Evolutionary conservation across 1,284 basidiomycete genomes (phyloP), one percentile per base, ranked within the genome.

Genomic region (Testicularia cyperi): DNA sequence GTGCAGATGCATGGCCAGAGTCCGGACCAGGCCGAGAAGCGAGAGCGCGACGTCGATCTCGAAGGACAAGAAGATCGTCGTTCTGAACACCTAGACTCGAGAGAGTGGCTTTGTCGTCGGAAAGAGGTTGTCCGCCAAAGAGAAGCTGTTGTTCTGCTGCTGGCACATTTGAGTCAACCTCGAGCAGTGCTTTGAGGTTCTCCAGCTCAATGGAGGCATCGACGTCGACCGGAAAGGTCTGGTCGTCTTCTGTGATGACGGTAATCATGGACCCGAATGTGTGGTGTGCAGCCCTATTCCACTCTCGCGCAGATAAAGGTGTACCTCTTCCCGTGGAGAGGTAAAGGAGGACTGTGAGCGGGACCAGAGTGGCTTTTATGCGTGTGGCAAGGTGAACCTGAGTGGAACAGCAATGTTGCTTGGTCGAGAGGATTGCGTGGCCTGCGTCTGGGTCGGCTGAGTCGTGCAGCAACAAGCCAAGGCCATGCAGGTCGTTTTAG

Each of bases 231-330:
- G 68, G 51, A 29, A 58, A 68, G 16, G 72, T 68, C 18, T 61
- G 57, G 19, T 68, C 68, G 21, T 57, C 49, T 28, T 66, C 60
- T 34, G 68, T 63, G 35, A 69, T 57, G 29, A 75, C 53, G 22
- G 70, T 75, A 41, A 75, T 61, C 73, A 74, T 74, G 30, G 8
- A n/a, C n/a, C n/a, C n/a, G n/a, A n/a, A n/a, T n/a, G n/a, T n/a
- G n/a, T n/a, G n/a, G n/a, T n/a, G n/a, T n/a, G n/a, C n/a, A n/a
- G n/a, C n/a, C n/a, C n/a, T n/a, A n/a, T n/a, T n/a, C n/a, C n/a
- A n/a, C n/a, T n/a, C n/a, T n/a, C n/a, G n/a, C n/a, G n/a, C n/a
- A n/a, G n/a, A n/a, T n/a, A n/a, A n/a, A n/a, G n/a, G n/a, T n/a
- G n/a, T n/a, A n/a, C n/a, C n/a, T n/a, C n/a, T n/a, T n/a, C n/a